Conservation (phyloP, 805 yeast genomes). For the Candida ficus region DNA sequence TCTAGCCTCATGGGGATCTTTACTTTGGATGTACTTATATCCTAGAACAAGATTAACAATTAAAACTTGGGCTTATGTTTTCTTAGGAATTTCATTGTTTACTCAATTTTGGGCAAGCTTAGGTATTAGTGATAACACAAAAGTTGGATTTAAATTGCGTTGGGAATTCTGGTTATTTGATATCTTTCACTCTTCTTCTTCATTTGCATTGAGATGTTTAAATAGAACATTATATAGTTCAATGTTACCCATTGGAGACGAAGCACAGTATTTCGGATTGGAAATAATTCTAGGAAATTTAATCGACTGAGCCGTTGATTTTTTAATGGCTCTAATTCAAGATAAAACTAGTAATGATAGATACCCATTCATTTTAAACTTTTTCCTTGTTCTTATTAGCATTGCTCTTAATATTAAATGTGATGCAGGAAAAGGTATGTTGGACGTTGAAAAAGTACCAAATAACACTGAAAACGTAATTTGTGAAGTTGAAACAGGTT, state of each 20-base stretch:
- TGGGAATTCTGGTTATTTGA: constrained; percentile 41
- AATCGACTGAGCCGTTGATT: constrained; percentile 37
- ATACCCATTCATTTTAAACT: constrained; percentile 34
- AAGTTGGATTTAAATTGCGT: constrained; percentile 35
- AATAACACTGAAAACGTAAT: too few relatives aligned
- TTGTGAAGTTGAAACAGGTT: too few relatives aligned
- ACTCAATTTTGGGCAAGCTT: constrained; percentile 36
- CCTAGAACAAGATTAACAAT: constrained; percentile 24
- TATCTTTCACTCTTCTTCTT: constrained; percentile 30
- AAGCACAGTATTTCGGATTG: constrained; percentile 38
- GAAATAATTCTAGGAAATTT: constrained; percentile 37
- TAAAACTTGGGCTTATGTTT: constrained; percentile 33
- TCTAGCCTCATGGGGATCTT: constrained; percentile 31
- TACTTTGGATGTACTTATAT: constrained; percentile 33
- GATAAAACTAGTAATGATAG: constrained; percentile 34
- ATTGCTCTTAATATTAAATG: constrained; percentile 23
- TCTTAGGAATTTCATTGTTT: constrained; percentile 28
- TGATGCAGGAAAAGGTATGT: constrained; percentile 32
- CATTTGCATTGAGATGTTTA: constrained; percentile 33
- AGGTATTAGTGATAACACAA: constrained; percentile 26
- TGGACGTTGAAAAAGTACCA: constrained; percentile 13
- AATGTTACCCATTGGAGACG: constrained; percentile 36
- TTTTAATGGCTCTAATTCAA: constrained; percentile 35
- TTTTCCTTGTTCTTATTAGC: constrained; percentile 27
- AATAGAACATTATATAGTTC: constrained; percentile 34